A percentile compares a stretch with the other conserved stretches of the same genome.
Evolutionary conservation across 106 monocot species (phyloP).

Genomic region (Hemerocallis citrina): DNA sequence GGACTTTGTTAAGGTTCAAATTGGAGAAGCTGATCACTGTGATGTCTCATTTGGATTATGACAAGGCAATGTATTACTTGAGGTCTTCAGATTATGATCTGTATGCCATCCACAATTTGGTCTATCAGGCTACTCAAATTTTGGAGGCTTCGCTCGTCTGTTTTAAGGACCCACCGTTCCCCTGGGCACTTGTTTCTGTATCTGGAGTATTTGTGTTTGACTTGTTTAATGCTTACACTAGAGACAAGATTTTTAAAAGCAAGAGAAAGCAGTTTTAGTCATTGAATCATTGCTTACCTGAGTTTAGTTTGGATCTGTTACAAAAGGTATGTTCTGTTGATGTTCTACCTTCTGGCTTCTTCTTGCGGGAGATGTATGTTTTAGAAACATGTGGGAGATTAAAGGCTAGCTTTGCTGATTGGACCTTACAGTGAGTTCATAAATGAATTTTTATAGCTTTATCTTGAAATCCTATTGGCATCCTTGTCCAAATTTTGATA

Average conservation of each 20-base stretch:
- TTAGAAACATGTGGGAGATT: background rate
- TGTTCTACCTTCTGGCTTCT: background rate
- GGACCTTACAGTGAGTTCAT: background rate
- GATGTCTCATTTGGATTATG: constrained; percentile 77
- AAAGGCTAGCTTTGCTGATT: constrained; percentile 3
- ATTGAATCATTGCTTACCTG: too few relatives aligned
- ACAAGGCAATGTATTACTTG: constrained; percentile 67
- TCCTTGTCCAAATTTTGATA: background rate
- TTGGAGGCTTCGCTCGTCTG: constrained; percentile 85
- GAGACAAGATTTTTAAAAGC: constrained; percentile 67
- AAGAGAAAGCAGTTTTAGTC: constrained; percentile 89
- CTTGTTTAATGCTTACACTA: constrained; percentile 59
- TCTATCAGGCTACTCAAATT: constrained; percentile 77
- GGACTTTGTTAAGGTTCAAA: constrained; percentile 78
- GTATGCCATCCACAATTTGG: constrained; percentile 63
- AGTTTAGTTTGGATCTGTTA: too few relatives aligned
- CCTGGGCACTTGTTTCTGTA: constrained; percentile 59
- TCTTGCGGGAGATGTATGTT: background rate
- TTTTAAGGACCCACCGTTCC: constrained; percentile 94
- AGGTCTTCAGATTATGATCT: constrained; percentile 90
- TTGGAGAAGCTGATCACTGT: constrained; percentile 75
- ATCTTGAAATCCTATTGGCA: background rate
- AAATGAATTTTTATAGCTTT: constrained; percentile 7
- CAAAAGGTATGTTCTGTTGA: background rate
- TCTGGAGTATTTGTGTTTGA: constrained; percentile 46